Percentiles rank a stretch among this genome's conserved stretches.
phyloP scores from a whole-genome alignment of 2,329 filamentous ascomycete genomes.

The Fusarium sp. region DNA sequence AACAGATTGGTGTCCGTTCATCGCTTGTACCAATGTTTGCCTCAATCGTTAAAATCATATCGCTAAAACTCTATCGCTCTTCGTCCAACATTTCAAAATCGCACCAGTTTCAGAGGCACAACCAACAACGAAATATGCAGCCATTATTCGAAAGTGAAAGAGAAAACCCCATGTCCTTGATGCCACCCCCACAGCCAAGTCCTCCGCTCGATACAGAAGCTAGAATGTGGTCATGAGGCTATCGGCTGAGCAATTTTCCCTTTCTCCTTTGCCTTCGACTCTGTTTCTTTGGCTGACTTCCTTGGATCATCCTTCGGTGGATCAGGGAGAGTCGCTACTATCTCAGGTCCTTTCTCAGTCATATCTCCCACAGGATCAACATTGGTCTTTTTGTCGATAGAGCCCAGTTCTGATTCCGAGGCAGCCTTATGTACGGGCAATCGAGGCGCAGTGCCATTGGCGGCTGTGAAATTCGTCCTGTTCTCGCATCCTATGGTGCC shows the following conservation, averaged over 20 bases:
- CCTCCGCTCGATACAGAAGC: background rate
- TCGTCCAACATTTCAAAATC: background rate
- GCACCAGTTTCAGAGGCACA: background rate
- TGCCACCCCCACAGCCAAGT: background rate
- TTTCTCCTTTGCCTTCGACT: background rate
- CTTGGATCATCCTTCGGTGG: background rate
- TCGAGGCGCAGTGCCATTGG: background rate
- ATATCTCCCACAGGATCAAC: background rate
- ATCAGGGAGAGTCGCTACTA: background rate
- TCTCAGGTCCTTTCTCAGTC: background rate
- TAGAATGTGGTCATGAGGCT: background rate
- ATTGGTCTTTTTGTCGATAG: background rate
- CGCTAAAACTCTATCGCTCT: conserved; percentile 22
- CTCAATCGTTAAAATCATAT: background rate
- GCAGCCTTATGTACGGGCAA: background rate
- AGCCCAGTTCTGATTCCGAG: background rate
- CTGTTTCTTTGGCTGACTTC: background rate
- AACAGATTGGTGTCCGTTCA: background rate
- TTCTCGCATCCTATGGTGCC: background rate
- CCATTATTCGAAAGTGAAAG: background rate
- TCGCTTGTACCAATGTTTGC: background rate
- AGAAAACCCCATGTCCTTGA: background rate
- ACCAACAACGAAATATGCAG: background rate
- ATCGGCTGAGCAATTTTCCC: background rate
- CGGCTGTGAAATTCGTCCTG: background rate